Evolutionary conservation across 192 early-diverging fungal species (phyloP), one percentile per base, ranked within the genome.

Genomic region (Mortierella antarctica): DNA sequence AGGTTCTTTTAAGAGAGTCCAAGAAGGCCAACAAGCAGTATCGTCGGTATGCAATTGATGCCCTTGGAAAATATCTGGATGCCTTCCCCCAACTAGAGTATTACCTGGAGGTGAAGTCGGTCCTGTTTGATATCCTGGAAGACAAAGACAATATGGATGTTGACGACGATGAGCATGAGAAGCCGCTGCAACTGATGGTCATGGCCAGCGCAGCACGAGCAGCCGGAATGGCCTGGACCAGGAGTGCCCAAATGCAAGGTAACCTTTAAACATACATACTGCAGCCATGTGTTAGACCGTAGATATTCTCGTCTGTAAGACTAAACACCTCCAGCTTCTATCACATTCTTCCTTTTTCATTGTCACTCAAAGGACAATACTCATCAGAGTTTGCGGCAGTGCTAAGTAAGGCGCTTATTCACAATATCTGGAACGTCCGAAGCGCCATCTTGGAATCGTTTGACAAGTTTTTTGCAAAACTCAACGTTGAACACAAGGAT

Each of bases 371-470:
- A 82, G 86, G 18, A 21, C 77, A 86, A 74, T 73, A 90, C 31
- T 86, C 83, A 8, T 71, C 67, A 14, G 67, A 72, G 20, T 68
- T 93, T 47, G 76, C 81, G 13, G 17, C 58, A 4, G 67, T 85
- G 8, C 70, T 95, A 45, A 81, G 86, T 0, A 73, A 75, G 10
- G 82, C 87, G 17, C 82, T 94, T 2, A 82, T 88, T 7, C 88
- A 85, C 2, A 90, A 94, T 46, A 88, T 95, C 20, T 98, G 96
- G 96, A 97, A 96, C 74, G 91, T 95, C 6, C 86, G 91, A 7
- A 72, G 93, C 4, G 89, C 90, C 10, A 86, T 94, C 15, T 77
- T 97, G 45, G 92, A 94, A 20, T 86, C 89, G 8, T 55, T 96
- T 10, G 73, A 88, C 1, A 84, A 74, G 15, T 86, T 94, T 31